A percentile compares a stretch with the other conserved stretches of the same genome.
These are phyloP conservation scores for Trichomonas gallinae DNA, from an alignment of 208 protist species.

Conservation along the genomic window DNA sequence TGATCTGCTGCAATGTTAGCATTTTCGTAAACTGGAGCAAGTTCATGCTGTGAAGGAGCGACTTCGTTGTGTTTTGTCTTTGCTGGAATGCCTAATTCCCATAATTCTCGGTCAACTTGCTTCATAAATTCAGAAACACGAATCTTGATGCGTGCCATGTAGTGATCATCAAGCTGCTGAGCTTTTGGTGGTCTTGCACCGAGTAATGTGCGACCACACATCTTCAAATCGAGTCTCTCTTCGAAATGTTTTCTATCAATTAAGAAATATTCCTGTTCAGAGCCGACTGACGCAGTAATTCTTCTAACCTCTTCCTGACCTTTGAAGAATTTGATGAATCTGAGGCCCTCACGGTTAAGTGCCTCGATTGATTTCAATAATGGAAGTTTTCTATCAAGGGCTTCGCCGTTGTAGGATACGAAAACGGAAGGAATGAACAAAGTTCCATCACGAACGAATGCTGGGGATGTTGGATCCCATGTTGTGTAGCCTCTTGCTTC, in stretches of 20 bases:
- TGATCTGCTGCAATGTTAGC: conserved; percentile 45
- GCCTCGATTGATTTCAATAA: conserved; percentile 49
- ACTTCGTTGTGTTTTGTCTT: conserved; percentile 62
- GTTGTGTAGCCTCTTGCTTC: conserved; percentile 58
- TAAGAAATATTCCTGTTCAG: conserved; percentile 64
- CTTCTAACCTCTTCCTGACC: background rate
- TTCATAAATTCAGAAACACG: conserved; percentile 36
- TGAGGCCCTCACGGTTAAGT: conserved; percentile 27
- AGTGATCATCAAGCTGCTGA: conserved; percentile 60
- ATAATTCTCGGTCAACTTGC: conserved; percentile 44
- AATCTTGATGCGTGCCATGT: conserved; percentile 46
- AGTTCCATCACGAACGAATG: conserved; percentile 51
- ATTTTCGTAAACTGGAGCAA: conserved; percentile 57
- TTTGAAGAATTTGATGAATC: conserved; percentile 31
- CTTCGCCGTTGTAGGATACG: conserved; percentile 51
- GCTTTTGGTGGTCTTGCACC: conserved; percentile 44
- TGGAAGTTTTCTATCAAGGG: conserved; percentile 62
- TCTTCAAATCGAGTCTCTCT: conserved; percentile 48
- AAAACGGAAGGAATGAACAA: conserved; percentile 60
- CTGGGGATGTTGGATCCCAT: conserved; percentile 57
- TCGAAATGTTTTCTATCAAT: conserved; percentile 50
- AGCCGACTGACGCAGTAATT: conserved; percentile 33
- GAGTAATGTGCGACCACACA: conserved; percentile 50
- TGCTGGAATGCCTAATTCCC: conserved; percentile 57
- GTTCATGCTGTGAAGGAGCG: conserved; percentile 61